Evolutionary conservation across 2,329 filamentous ascomycete genomes (phyloP), one percentile per base, ranked within the genome.

Genomic region (Cytospora mali): DNA sequence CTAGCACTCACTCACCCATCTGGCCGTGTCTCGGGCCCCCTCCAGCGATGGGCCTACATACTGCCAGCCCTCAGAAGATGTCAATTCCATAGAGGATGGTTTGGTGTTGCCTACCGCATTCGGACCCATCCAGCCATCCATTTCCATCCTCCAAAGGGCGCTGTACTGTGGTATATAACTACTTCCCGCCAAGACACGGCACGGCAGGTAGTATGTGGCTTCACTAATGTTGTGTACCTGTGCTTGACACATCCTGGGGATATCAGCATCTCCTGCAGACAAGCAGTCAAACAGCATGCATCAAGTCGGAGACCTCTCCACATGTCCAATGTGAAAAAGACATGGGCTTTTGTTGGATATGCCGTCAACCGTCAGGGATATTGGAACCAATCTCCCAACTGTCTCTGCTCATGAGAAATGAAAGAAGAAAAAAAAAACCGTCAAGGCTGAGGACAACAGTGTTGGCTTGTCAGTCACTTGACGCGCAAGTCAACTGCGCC

Each of bases 211-310:
- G 49, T 46, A 35, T 35, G 42, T 42, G 50, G 35, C 58, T 58
- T 58, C 59, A 53, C 33, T 56, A 18, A 64, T 58, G 58, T 42
- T 51, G 62, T 61, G 54, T 14, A 27, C 13, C 53, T 16, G 6
- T 25, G n/a, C 21, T 31, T 60, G 58, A 54, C 50, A 54, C 50
- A 35, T 29, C 50, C 58, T 60, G 35, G n/a, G 27, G 27, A 33
- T 42, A 33, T 28, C 27, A 31, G 28, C 51, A n/a, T 48, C 29
- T 48, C 58, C 18, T 35, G 50, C 39, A 29, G 27, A n/a, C 27
- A 11, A 27, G 33, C 13, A 16, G 33, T 28, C 50, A 49, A 18
- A 4, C 6, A 16, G 18, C 53, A 42, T 13, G 42, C n/a, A 11
- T 23, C 5, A 18, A 23, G 35, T 25, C 25, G 33, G 57, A 39